These are phyloP conservation scores for Poa pratensis DNA, from an alignment of 176 grass and related monocot genomes.

Conservation along the genomic window DNA sequence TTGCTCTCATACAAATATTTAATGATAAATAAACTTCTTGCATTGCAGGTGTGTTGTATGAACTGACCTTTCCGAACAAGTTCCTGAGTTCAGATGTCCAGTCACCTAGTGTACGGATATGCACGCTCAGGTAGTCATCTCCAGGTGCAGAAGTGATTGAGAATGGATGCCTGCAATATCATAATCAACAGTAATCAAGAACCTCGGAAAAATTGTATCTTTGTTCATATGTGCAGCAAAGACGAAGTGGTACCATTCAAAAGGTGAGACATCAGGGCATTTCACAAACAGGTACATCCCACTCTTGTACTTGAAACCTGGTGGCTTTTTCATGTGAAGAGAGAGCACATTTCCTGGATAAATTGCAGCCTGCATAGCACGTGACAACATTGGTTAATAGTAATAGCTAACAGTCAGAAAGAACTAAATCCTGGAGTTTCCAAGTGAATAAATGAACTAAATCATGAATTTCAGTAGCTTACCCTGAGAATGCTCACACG, in stretches of 20 bases:
- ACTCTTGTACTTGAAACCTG: conserved; percentile 94
- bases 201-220: conserved; percentile 15
- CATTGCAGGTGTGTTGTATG: conserved; percentile 21
- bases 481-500: conserved; percentile 79
- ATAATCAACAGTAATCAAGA: conserved; percentile 31
- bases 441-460: not conserved
- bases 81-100: conserved; percentile 90
- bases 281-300: conserved; percentile 99
- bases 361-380: conserved; percentile 75
- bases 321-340: conserved; percentile 91
- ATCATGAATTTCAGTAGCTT: conserved; percentile 31
- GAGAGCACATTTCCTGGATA: conserved; percentile 98
- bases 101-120: conserved; percentile 93
- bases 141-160: conserved; percentile 95
- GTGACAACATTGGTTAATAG: conserved; percentile 15
- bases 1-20: conserved; percentile 8
- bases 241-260: conserved; percentile 73
- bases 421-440: conserved; percentile 7
- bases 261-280: conserved; percentile 93
- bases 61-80: conserved; percentile 92
- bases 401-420: not conserved
- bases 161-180: conserved; percentile 85
- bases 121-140: conserved; percentile 86
- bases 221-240: conserved; percentile 9
- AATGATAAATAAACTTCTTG: conserved; percentile 13